Conservation (phyloP, 2,329 filamentous ascomycete genomes). For the Fusarium luffae region DNA sequence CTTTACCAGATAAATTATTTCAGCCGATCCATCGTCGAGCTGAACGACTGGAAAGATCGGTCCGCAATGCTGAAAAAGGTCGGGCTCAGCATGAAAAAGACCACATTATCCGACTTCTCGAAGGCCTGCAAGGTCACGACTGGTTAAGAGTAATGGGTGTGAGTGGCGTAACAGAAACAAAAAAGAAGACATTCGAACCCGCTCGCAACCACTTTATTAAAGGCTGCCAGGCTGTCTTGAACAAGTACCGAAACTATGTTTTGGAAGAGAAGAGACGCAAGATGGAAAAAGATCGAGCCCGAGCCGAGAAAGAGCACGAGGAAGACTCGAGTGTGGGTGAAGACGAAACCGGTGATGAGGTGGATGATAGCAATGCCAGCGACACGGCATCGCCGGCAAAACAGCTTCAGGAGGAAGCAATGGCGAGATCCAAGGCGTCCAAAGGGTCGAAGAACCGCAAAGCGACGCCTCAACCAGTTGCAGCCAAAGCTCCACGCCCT, state of each 20-base stretch:
- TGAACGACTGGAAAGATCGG: slow-evolving; percentile 69
- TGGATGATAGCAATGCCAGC: slow-evolving; percentile 68
- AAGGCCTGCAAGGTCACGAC: slow-evolving; percentile 88
- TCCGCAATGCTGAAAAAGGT: slow-evolving; percentile 72
- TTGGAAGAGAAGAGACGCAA: slow-evolving; percentile 89
- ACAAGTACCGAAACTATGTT: slow-evolving; percentile 90
- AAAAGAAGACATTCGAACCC: slow-evolving; percentile 86
- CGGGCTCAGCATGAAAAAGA: slow-evolving; percentile 75
- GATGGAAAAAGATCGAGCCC: slow-evolving; percentile 74
- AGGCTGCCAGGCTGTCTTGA: slow-evolving; percentile 82
- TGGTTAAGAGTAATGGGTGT: slow-evolving; percentile 95
- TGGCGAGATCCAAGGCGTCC: slow-evolving; percentile 61
- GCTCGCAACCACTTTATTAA: slow-evolving; percentile 86
- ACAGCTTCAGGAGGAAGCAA: slow-evolving; percentile 79
- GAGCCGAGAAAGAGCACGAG: slow-evolving; percentile 50
- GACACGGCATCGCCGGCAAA: slow-evolving; percentile 63
- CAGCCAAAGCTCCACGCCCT: slow-evolving; percentile 30
- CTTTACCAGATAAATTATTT: slow-evolving; percentile 66
- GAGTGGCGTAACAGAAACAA: slow-evolving; percentile 83
- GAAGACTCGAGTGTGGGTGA: slow-evolving; percentile 46
- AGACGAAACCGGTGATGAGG: slow-evolving; percentile 50
- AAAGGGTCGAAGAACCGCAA: slow-evolving; percentile 50
- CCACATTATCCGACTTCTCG: slow-evolving; percentile 73
- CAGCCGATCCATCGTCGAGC: slow-evolving; percentile 67
- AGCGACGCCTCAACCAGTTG: slow-evolving; percentile 39